phyloP scores from a whole-genome alignment of 352 stramenopile genomes.

The Albugo laibachii region DNA sequence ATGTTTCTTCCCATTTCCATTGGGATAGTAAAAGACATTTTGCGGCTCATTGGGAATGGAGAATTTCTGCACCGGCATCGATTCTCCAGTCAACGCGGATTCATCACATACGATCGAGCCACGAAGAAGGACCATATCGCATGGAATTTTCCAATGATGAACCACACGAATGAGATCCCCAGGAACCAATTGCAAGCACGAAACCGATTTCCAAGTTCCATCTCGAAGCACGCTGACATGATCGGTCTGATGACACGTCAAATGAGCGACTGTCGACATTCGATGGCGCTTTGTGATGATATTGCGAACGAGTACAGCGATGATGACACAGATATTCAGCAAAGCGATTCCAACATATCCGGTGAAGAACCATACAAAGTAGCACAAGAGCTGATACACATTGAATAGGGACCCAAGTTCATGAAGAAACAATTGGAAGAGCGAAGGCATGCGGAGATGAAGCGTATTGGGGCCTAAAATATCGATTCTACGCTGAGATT shows the following conservation, averaged over 20 bases:
- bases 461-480: slow-evolving; percentile 41
- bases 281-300: slow-evolving; percentile 48
- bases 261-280: slow-evolving; percentile 25
- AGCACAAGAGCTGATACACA: slow-evolving; percentile 50
- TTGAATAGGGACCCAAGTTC: slow-evolving; percentile 60
- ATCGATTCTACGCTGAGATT: slow-evolving; percentile 18
- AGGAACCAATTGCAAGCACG: slow-evolving; percentile 30
- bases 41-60: slow-evolving; percentile 20
- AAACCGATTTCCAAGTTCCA: slow-evolving; percentile 20
- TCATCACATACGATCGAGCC: slow-evolving; percentile 50
- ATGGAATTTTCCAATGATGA: slow-evolving; percentile 52
- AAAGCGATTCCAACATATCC: slow-evolving; percentile 35
- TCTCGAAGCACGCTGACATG: slow-evolving; percentile 45
- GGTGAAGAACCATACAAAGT: slow-evolving; percentile 55
- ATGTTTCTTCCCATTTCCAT: slow-evolving; percentile 56
- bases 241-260: slow-evolving; percentile 41
- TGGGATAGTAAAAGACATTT: slow-evolving; percentile 20
- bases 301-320: slow-evolving; percentile 28
- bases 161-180: slow-evolving; percentile 42
- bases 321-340: slow-evolving; percentile 39
- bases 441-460: slow-evolving; percentile 35
- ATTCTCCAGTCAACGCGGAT: slow-evolving; percentile 57
- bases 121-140: slow-evolving; percentile 48
- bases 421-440: slow-evolving; percentile 23
- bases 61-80: slow-evolving; percentile 73